Evolutionary conservation across 2,329 filamentous ascomycete species (phyloP).

Genomic region (Penicillium sp.): DNA sequence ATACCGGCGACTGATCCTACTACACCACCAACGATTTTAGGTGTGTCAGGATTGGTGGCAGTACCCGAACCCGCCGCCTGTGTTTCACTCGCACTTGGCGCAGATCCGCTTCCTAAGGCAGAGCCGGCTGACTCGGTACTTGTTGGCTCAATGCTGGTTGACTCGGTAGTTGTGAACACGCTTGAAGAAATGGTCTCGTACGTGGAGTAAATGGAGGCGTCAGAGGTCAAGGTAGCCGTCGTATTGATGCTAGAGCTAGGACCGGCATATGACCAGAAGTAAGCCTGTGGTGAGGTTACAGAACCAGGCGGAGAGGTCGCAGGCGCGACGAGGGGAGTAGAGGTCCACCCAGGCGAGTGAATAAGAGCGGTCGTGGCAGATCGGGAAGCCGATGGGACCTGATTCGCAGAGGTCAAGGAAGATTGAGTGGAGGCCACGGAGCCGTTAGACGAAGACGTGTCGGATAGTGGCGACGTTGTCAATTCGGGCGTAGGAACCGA

Average conservation of each 20-base stretch:
- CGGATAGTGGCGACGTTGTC: not conserved
- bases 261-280: not conserved
- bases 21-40: conserved; percentile 59
- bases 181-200: not conserved
- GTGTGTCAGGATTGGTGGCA: conserved; percentile 40
- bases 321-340: conserved; percentile 12
- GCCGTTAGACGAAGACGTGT: not conserved
- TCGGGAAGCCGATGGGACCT: conserved; percentile 10
- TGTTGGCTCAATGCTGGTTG: too few relatives aligned
- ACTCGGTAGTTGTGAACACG: not conserved
- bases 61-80: conserved; percentile 13
- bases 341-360: conserved; percentile 9
- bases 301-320: not conserved
- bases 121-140: conserved; percentile 9
- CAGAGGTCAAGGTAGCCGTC: not conserved
- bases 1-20: conserved; percentile 60
- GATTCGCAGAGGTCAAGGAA: conserved; percentile 6
- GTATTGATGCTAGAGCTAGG: not conserved
- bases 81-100: conserved; percentile 13
- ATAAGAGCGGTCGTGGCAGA: conserved; percentile 5
- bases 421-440: conserved; percentile 2
- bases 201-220: conserved; percentile 1
- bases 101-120: conserved; percentile 6
- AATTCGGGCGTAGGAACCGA: too few relatives aligned
- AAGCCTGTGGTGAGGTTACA: not conserved